Evolutionary conservation across 2,329 filamentous ascomycete genomes (phyloP).

Genomic region (Emmonsia crescens): DNA sequence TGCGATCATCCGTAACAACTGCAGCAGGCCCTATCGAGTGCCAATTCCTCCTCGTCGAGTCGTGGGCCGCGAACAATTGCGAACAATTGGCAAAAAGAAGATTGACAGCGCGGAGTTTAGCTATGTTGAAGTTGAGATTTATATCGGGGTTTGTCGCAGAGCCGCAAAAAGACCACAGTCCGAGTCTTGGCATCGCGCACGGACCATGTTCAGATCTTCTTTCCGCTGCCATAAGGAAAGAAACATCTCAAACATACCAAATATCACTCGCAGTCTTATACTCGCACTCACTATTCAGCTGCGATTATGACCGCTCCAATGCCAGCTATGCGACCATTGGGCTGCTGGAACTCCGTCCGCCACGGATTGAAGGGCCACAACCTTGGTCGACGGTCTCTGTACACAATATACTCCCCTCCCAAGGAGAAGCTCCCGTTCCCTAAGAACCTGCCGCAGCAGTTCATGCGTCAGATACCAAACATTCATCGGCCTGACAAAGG

Average conservation of each 20-base stretch:
- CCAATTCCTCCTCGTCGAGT: neutral
- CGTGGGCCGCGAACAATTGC: neutral
- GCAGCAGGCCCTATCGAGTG: neutral
- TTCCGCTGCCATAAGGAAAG: neutral
- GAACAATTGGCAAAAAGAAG: neutral
- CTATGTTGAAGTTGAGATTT: neutral
- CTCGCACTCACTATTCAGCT: slow-evolving; percentile 9
- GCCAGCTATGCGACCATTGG: slow-evolving; percentile 53
- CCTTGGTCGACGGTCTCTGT: slow-evolving; percentile 38
- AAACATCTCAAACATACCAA: neutral
- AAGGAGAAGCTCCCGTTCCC: slow-evolving; percentile 32
- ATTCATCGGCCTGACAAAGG: slow-evolving; percentile 29
- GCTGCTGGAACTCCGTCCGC: slow-evolving; percentile 57
- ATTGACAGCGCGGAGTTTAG: neutral
- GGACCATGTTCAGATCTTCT: slow-evolving; percentile 9
- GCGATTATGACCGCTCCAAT: slow-evolving; percentile 47
- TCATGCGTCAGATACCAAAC: slow-evolving; percentile 32
- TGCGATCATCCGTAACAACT: neutral
- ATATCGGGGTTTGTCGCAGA: neutral
- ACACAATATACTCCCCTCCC: slow-evolving; percentile 37
- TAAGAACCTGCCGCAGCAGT: slow-evolving; percentile 31
- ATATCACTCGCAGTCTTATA: slow-evolving; percentile 3
- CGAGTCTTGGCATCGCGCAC: slow-evolving; percentile 10
- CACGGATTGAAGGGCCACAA: slow-evolving; percentile 44
- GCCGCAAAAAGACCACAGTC: neutral